Evolutionary conservation across 768 basidiomycete species (phyloP), one percentile per base, ranked within the genome.

Genomic region (Mrakia hoshinonis): DNA sequence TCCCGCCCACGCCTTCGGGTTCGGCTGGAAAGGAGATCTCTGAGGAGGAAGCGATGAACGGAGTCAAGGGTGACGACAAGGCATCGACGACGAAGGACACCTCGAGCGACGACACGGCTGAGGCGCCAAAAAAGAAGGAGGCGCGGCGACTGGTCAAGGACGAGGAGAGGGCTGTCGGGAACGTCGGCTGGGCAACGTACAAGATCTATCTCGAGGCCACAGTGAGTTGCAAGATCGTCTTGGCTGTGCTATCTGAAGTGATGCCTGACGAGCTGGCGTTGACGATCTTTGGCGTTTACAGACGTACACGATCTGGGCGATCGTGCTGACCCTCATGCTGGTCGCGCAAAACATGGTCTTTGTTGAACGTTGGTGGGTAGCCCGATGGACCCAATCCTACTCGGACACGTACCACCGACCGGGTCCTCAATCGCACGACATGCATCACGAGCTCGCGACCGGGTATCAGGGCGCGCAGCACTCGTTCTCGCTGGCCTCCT

Each of bases 111-210:
- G 77, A 74, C 26, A 39, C 63, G 6, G 77, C 79, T 76, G 36
- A 74, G 38, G 51, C 38, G 22, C n/a, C 39, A 1, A 60, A 51
- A 22, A 73, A 68, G 62, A 67, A 70, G n/a, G 67, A 68, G 26
- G 65, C 72, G 12, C 58, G 70, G 31, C 78, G 76, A 52, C 79
- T 92, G 13, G 79, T 92, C 69, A 87, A 91, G 77, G 91, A 92
- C 61, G 91, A 93, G 76, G 87, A 90, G 71, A 79, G 91, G 54
- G 89, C 89, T 73, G 83, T 83, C 1, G 92, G 92, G 0, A 86
- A 87, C 47, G 91, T 94, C 38, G 90, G 90, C 76, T 91, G 89
- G 88, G 79, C 81, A 15, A 83, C 84, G 34, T 85, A 85, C 76
- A 82, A 82, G 63, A 81, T 82, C 24, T 81, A 81, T 73, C 78